Percentiles rank a stretch among this genome's conserved stretches.
Evolutionary conservation across 352 stramenopile genomes (phyloP).

Genomic region (Thraustotheca clavata): DNA sequence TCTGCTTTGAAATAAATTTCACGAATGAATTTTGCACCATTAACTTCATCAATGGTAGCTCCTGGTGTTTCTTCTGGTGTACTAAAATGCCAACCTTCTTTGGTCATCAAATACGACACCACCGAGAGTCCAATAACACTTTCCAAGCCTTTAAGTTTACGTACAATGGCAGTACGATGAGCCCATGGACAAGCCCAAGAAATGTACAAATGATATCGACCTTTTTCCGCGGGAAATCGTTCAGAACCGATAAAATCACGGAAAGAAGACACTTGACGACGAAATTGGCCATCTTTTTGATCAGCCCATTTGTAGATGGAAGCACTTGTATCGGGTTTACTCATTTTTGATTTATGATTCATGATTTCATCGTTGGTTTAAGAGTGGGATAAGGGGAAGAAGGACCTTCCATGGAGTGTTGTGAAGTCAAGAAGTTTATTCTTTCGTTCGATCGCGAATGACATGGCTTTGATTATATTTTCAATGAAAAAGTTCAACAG

Average conservation of each 20-base stretch:
- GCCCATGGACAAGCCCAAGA: conserved; percentile 92
- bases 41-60: conserved; percentile 43
- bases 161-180: conserved; percentile 68
- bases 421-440: no score
- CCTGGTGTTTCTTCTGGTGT: conserved; percentile 35
- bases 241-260: conserved; percentile 15
- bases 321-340: background rate
- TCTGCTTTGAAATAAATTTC: conserved; percentile 81
- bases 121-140: conserved; percentile 90
- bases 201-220: conserved; percentile 94
- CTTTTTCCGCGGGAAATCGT: conserved; percentile 19
- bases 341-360: no score
- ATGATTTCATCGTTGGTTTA: no score
- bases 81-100: conserved; percentile 85
- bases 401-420: no score
- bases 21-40: conserved; percentile 59
- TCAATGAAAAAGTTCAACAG: no score
- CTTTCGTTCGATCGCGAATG: no score
- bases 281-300: conserved; percentile 9
- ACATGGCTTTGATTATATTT: no score
- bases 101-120: conserved; percentile 75
- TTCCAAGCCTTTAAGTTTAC: conserved; percentile 92
- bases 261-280: conserved; percentile 20
- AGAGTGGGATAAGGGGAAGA: no score
- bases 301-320: conserved; percentile 6